Evolutionary conservation across 169 alveolate genomes (phyloP), one percentile per base, ranked within the genome.

Genomic region (Plasmodium vinckei): DNA sequence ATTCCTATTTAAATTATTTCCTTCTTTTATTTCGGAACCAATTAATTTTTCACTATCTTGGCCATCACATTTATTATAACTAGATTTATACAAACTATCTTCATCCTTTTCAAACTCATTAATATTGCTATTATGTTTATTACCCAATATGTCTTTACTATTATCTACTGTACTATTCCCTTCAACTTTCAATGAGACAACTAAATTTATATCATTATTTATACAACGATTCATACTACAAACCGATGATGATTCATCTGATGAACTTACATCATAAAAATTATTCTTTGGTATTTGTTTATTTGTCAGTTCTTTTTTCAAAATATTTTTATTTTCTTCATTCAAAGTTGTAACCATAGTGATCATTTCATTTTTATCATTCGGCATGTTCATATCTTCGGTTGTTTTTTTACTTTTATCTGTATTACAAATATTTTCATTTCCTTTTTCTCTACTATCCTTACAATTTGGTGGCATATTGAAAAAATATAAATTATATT

Each of bases 401-500:
- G 13, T 17, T 10, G 6, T 10, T 13, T 27, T 23, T 9, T 9
- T 17, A 9, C 12, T 10, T 53, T 67, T 71, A 4, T 42, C 15
- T 3, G 2, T 12, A 25, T 27, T 59, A 17, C 46, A 69, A 12
- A 23, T 42, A 25, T 33, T 47, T 64, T 53, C 46, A 44, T 15
- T 49, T 44, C 44, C 4, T 33, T 47, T 69, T 19, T 53, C 73
- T 12, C 17, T 67, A 5, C 56, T 63, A 27, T 47, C 56, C 39
- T 65, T 53, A 42, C 17, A 46, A 27, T 86, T 61, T 57, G 42
- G 21, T 86, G 59, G 46, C n/a, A 46, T 86, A 44, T 65, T 25
- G 4, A 73, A 63, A 86, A 57, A 86, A 53, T 86, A 59, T 5
- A 86, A 63, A 23, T 21, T 86, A 57, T 86, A 86, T 56, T 86